A percentile compares a stretch with the other conserved stretches of the same genome.
Conservation (phyloP, 2,329 filamentous ascomycete species). For the Neophaeococcomyces mojaviensis region DNA sequence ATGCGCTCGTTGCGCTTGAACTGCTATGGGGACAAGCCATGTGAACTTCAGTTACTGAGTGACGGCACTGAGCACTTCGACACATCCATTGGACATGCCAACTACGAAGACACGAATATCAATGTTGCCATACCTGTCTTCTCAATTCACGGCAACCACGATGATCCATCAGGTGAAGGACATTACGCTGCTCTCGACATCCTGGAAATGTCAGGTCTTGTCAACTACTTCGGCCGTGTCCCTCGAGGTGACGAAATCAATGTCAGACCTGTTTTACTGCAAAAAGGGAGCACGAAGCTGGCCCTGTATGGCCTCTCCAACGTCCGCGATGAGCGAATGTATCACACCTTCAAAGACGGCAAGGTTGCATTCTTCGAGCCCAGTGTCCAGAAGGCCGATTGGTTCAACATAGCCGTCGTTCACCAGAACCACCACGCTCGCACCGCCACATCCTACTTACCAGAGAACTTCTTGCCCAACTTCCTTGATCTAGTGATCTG, state of each 20-base stretch:
- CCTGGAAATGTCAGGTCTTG: constrained; percentile 77
- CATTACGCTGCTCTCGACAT: constrained; percentile 86
- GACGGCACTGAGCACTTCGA: constrained; percentile 88
- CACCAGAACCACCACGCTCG: constrained; percentile 95
- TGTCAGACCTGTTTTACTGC: constrained; percentile 82
- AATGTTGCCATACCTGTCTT: constrained; percentile 97
- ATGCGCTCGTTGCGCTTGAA: constrained; percentile 92
- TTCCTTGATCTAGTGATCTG: constrained; percentile 90
- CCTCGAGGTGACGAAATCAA: constrained; percentile 90
- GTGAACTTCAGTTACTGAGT: constrained; percentile 87
- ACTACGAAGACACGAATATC: constrained; percentile 95
- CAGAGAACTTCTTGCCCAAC: constrained; percentile 83
- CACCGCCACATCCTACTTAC: constrained; percentile 85
- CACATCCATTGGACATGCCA: constrained; percentile 84
- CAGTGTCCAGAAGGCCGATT: constrained; percentile 69
- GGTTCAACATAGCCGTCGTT: constrained; percentile 92
- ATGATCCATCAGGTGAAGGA: constrained; percentile 94
- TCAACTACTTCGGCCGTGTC: constrained; percentile 93
- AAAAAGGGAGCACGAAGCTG: constrained; percentile 88
- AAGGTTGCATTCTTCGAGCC: constrained; percentile 92
- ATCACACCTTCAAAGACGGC: constrained; percentile 84
- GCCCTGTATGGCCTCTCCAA: constrained; percentile 93
- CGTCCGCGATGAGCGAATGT: constrained; percentile 88
- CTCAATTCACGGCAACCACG: constrained; percentile 96
- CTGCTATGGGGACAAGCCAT: constrained; percentile 90